Percentiles rank a stretch among this genome's conserved stretches.
Evolutionary conservation across 345 rosid genomes (phyloP).

Genomic region (Orychophragmus violaceus): DNA sequence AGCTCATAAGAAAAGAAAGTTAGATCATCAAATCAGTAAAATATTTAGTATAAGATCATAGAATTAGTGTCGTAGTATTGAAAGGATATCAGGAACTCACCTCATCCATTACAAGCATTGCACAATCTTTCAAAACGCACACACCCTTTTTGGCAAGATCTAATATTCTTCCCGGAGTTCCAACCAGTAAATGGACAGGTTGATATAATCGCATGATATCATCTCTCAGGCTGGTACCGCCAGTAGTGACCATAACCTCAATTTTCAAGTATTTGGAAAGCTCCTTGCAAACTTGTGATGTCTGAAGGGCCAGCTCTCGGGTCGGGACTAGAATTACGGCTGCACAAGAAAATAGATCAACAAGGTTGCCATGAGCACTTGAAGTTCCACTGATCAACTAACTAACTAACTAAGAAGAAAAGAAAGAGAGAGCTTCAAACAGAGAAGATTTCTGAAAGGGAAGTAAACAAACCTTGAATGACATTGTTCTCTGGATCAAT

Average conservation of each 20-base stretch:
- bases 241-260: slow-evolving; percentile 97
- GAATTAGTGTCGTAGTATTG: not conserved
- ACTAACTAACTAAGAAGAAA: not conserved
- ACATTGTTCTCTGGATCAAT: slow-evolving; percentile 89
- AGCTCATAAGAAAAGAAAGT: not conserved
- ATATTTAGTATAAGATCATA: too few species aligned
- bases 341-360: slow-evolving; percentile 32
- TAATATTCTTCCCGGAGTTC: slow-evolving; percentile 95
- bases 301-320: slow-evolving; percentile 95
- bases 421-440: not conserved
- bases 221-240: slow-evolving; percentile 96
- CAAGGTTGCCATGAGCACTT: not conserved
- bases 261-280: slow-evolving; percentile 83
- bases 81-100: slow-evolving; percentile 30
- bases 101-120: slow-evolving; percentile 99
- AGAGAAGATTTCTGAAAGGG: not conserved
- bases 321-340: slow-evolving; percentile 96
- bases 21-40: too few species aligned
- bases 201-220: slow-evolving; percentile 98
- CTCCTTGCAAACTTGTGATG: slow-evolving; percentile 98
- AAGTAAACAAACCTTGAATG: slow-evolving; percentile 64
- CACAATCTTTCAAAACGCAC: slow-evolving; percentile 84
- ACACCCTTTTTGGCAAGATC: slow-evolving; percentile 93
- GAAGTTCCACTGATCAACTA: not conserved
- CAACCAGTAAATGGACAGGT: slow-evolving; percentile 95